These are phyloP conservation scores for Taiwanofungus camphoratus DNA, from an alignment of 1,284 basidiomycete species.

Conservation along the genomic window DNA sequence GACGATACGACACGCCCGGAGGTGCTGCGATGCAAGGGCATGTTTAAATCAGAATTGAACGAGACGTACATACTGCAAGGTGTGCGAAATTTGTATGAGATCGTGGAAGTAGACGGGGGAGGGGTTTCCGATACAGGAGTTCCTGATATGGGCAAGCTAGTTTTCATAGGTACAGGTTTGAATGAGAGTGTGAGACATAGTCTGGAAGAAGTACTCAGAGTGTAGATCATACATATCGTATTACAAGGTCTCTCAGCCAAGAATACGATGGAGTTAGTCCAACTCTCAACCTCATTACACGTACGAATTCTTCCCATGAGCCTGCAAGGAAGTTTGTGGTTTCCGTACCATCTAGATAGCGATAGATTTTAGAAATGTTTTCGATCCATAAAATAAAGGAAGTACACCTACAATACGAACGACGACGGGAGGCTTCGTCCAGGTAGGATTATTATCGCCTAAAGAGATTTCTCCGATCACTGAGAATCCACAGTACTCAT, in stretches of 20 bases:
- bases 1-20: conserved; percentile 34
- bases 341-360: no score
- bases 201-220: conserved; percentile 31
- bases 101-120: conserved; percentile 42
- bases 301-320: no score
- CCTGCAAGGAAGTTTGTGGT: no score
- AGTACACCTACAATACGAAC: background rate
- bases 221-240: no score
- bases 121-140: conserved; percentile 35
- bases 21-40: conserved; percentile 81
- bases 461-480: background rate
- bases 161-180: conserved; percentile 83
- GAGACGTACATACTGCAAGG: conserved; percentile 76
- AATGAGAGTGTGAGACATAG: conserved; percentile 46
- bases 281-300: no score
- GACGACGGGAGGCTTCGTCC: conserved; percentile 3
- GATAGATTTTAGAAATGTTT: no score
- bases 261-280: no score
- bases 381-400: no score
- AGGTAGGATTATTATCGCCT: background rate
- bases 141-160: conserved; percentile 68
- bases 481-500: background rate
- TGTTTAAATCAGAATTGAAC: conserved; percentile 51
- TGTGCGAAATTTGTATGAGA: conserved; percentile 82
- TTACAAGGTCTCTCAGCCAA: no score